Percentiles rank a stretch among this genome's conserved stretches.
Conservation (phyloP, 192 early-diverging fungal species). For the Coemansia sp. region DNA sequence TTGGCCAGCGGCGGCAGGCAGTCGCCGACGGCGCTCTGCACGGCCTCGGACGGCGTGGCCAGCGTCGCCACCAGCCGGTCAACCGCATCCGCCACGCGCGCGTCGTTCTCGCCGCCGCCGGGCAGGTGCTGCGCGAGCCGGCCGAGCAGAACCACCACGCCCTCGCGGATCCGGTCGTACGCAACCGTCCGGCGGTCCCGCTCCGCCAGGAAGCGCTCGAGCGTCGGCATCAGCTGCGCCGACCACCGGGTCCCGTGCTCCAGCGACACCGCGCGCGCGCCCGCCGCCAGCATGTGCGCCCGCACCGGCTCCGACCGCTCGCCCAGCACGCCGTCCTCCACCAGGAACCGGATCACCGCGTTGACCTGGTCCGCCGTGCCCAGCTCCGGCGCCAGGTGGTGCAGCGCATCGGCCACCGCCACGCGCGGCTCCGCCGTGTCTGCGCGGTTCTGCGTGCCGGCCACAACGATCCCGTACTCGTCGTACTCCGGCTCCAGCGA, state of each 20-base stretch:
- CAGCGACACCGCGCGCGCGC: slow-evolving; percentile 69
- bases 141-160: slow-evolving; percentile 90
- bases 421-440: slow-evolving; percentile 82
- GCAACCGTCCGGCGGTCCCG: slow-evolving; percentile 70
- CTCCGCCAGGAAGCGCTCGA: slow-evolving; percentile 75
- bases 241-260: slow-evolving; percentile 69
- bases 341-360: slow-evolving; percentile 73
- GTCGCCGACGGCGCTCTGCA: slow-evolving; percentile 91
- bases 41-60: slow-evolving; percentile 89
- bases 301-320: slow-evolving; percentile 81
- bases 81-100: slow-evolving; percentile 76
- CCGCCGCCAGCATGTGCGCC: slow-evolving; percentile 82
- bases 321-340: slow-evolving; percentile 80
- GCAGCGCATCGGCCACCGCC: slow-evolving; percentile 79
- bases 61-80: slow-evolving; percentile 87
- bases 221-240: slow-evolving; percentile 68
- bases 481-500: slow-evolving; percentile 87
- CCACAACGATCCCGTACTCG: slow-evolving; percentile 85
- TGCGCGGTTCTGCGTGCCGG: slow-evolving; percentile 74
- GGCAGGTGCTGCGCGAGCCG: slow-evolving; percentile 87
- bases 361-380: slow-evolving; percentile 54
- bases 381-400: slow-evolving; percentile 65
- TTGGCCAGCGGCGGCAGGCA: slow-evolving; percentile 93
- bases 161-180: slow-evolving; percentile 87
- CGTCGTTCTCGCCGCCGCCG: slow-evolving; percentile 54